Base-by-base conservation (phyloP, 2,329 filamentous ascomycete species). In the Nothophoma quercina region DNA sequence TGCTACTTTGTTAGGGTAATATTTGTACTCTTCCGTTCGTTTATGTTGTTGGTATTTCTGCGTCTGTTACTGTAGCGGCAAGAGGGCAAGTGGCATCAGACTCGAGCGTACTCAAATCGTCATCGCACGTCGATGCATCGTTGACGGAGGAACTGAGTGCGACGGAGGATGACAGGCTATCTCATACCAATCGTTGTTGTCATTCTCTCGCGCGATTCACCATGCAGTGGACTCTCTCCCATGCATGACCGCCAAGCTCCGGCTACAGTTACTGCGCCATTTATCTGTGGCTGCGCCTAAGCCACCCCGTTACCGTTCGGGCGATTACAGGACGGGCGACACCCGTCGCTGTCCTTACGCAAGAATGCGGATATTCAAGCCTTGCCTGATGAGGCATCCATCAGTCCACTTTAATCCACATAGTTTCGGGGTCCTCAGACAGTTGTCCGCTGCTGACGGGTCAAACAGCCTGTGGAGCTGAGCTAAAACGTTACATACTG, bases 401-500 rank as follows among this genome's bases (percentile, higher is more conserved):
- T 26, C 51, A 44, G 30, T 50, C 44, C 45, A 55, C 51, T 36
- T 40, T 45, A 35, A 26, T 50, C 51, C 51, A 55, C 51, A 55
- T 50, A 45, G 13, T 45, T 29, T 32, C 29, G 28, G 38, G n/a
- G 39, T 28, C 32, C 38, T 50, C 23, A 28, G 25, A 42, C 40
- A 36, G 33, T 15, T 48, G 33, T 53, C 43, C 32, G 33, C 22
- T 13, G 44, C 39, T 53, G 33, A 53, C 43, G 44, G 30, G 34
- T 30, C 48, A 56, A 35, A 34, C 29, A 39, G 43, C 13, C 5
- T 41, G 26, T 33, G 51, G 30, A 47, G 45, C 45, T 51, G 51
- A 58, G 41, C 45, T 52, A 58, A 54, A 45, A 48, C 36, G 9
- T 44, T 49, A 45, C 49, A 42, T 44, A 59, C 51, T 42, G 15